A percentile compares a stretch with the other conserved stretches of the same genome.
Evolutionary conservation across 371 early-diverging fungal species (phyloP).

Genomic region (Lichtheimia ornata): DNA sequence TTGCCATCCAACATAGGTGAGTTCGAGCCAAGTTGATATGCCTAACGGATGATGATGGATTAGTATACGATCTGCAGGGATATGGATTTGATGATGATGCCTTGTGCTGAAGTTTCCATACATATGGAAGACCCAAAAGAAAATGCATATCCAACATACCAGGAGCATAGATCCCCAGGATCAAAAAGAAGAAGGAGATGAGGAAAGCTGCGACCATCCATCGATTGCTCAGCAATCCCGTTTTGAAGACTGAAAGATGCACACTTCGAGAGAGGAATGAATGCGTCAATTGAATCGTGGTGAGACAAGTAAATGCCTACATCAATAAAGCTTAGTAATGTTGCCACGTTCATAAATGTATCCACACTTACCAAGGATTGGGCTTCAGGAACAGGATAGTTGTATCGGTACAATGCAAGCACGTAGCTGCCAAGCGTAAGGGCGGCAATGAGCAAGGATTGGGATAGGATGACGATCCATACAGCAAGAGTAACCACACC

Average conservation of each 20-base stretch:
- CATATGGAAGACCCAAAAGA: no score
- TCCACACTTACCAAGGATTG: constrained; percentile 27
- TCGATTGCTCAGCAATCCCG: constrained; percentile 69
- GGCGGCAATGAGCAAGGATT: constrained; percentile 59
- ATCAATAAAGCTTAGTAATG: neutral
- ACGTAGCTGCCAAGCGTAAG: constrained; percentile 58
- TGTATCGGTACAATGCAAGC: constrained; percentile 48
- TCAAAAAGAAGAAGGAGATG: constrained; percentile 61
- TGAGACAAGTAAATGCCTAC: constrained; percentile 74
- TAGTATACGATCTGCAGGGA: no score
- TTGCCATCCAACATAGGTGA: constrained; percentile 61
- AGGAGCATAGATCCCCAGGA: constrained; percentile 77
- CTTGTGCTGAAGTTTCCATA: no score
- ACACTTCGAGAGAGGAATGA: constrained; percentile 79
- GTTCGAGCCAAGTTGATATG: constrained; percentile 61
- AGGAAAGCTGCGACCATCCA: constrained; percentile 76
- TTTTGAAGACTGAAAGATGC: constrained; percentile 66
- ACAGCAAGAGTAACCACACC: constrained; percentile 55
- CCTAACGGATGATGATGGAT: constrained; percentile 7
- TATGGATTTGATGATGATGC: no score
- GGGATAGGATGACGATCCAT: constrained; percentile 30
- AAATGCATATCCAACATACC: constrained; percentile 25
- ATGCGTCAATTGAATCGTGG: constrained; percentile 79
- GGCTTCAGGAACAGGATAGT: constrained; percentile 19
- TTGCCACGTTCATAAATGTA: neutral